Evolutionary conservation across 352 stramenopile species (phyloP).

Genomic region (Pythium sukuiense): DNA sequence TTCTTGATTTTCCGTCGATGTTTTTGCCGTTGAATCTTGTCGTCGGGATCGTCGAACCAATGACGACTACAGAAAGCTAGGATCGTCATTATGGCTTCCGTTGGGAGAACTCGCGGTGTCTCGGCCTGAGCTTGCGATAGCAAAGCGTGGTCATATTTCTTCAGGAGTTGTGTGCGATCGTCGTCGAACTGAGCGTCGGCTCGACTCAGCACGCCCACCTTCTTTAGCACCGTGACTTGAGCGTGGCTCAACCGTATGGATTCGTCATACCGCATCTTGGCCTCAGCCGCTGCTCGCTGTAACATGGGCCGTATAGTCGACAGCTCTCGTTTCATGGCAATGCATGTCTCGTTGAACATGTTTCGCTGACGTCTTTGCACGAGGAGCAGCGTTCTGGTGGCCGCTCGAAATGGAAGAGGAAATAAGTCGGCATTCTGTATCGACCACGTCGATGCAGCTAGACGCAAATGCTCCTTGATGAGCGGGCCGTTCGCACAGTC

Average conservation of each 20-base stretch:
- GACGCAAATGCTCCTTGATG: slow-evolving; percentile 35
- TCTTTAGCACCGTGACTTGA: slow-evolving; percentile 42
- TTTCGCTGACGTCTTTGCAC: slow-evolving; percentile 39
- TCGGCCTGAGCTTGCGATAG: slow-evolving; percentile 33
- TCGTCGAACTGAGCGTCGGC: slow-evolving; percentile 41
- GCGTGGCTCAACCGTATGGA: slow-evolving; percentile 31
- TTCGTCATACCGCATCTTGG: slow-evolving; percentile 58
- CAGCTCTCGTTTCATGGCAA: slow-evolving; percentile 33
- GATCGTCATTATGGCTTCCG: slow-evolving; percentile 37
- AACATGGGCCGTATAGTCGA: slow-evolving; percentile 31
- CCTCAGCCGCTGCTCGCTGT: slow-evolving; percentile 42
- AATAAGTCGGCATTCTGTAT: slow-evolving; percentile 34
- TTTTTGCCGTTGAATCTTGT: neutral
- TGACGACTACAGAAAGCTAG: slow-evolving; percentile 54
- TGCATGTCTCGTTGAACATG: slow-evolving; percentile 20
- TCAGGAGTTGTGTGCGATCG: slow-evolving; percentile 33
- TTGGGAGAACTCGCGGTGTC: slow-evolving; percentile 30
- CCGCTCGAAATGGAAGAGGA: slow-evolving; percentile 43
- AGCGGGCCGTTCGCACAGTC: slow-evolving; percentile 39
- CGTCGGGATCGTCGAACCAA: slow-evolving; percentile 44
- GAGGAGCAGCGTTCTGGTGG: slow-evolving; percentile 38
- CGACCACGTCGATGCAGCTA: slow-evolving; percentile 27
- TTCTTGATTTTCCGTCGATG: neutral
- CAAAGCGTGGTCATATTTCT: slow-evolving; percentile 33
- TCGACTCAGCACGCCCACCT: slow-evolving; percentile 34